These are phyloP conservation scores for Hansenula anomala DNA, from an alignment of 1,139 yeast species.

Conservation along the genomic window DNA sequence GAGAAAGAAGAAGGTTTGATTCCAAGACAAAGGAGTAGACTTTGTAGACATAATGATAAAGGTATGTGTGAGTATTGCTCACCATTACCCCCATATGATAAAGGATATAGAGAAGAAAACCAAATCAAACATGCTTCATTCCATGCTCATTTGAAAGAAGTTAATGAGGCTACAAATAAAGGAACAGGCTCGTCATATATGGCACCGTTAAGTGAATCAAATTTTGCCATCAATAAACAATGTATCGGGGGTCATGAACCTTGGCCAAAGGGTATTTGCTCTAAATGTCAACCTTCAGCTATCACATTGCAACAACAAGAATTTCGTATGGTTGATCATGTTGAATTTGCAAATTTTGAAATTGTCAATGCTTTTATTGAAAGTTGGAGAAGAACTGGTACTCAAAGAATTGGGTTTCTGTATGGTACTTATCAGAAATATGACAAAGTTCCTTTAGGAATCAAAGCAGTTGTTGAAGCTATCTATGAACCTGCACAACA, in stretches of 20 bases:
- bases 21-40: conserved; percentile 49
- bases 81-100: conserved; percentile 94
- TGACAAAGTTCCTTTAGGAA: conserved; percentile 84
- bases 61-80: conserved; percentile 99
- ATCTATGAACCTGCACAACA: conserved; percentile 91
- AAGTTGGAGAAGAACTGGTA: conserved; percentile 85
- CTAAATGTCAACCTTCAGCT: conserved; percentile 97
- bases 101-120: conserved; percentile 65
- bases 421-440: conserved; percentile 79
- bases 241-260: conserved; percentile 86
- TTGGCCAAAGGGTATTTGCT: conserved; percentile 92
- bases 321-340: conserved; percentile 96
- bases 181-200: conserved; percentile 65
- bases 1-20: conserved; percentile 73
- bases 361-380: conserved; percentile 82
- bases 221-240: conserved; percentile 54
- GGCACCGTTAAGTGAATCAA: conserved; percentile 73
- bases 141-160: conserved; percentile 74
- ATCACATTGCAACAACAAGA: conserved; percentile 87
- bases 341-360: conserved; percentile 74
- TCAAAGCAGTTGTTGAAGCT: conserved; percentile 90
- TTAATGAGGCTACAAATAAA: conserved; percentile 67
- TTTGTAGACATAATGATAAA: conserved; percentile 85
- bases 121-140: conserved; percentile 86
- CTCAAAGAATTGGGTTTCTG: conserved; percentile 80